These are phyloP conservation scores for Picea glauca DNA, from an alignment of 75 land plant species.

Conservation along the genomic window DNA sequence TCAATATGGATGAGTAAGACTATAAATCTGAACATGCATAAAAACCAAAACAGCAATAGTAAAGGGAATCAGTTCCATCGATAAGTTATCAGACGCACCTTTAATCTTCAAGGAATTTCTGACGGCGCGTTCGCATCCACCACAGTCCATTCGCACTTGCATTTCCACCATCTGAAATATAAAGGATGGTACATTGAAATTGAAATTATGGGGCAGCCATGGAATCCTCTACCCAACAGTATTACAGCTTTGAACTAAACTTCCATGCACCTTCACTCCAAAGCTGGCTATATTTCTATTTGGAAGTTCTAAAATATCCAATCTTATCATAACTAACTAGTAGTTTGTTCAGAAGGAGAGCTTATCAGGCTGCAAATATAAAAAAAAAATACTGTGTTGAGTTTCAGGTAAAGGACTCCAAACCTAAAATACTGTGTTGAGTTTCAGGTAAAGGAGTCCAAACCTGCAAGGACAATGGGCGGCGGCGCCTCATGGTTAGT, in stretches of 20 bases:
- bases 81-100: not conserved
- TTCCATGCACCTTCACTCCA: no score
- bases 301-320: not conserved
- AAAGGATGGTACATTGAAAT: not conserved
- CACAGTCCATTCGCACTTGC: conserved; percentile 70
- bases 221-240: no score
- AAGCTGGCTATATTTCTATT: no score
- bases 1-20: not conserved
- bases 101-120: conserved; percentile 29
- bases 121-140: conserved; percentile 67
- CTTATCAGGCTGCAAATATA: not conserved
- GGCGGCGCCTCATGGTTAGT: not conserved
- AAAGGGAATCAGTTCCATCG: not conserved
- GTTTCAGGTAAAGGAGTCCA: not conserved
- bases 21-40: not conserved
- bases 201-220: no score
- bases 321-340: no score
- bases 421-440: not conserved
- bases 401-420: not conserved
- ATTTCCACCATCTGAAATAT: conserved; percentile 54
- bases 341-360: no score
- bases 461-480: conserved; percentile 5
- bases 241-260: no score
- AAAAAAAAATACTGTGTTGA: not conserved
- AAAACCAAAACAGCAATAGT: not conserved